These are phyloP conservation scores for Takashimella tepidaria DNA, from an alignment of 1,284 basidiomycete species.

Conservation along the genomic window DNA sequence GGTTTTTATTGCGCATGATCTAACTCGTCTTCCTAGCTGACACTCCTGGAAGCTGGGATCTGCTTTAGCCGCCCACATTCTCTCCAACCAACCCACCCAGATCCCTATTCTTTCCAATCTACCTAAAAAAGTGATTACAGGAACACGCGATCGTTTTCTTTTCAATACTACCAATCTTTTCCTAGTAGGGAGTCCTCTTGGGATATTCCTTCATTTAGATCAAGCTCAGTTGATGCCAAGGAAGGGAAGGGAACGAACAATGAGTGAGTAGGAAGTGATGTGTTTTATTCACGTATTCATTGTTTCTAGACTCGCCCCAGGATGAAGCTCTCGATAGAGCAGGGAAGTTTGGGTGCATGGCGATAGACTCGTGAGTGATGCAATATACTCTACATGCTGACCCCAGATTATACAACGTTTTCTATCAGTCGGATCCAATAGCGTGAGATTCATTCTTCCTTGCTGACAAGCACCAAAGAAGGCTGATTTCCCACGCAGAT, in stretches of 20 bases:
- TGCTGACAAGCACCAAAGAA: constrained; percentile 15
- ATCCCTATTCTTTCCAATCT: constrained; percentile 48
- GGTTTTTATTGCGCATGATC: too few relatives aligned
- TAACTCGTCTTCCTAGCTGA: not conserved
- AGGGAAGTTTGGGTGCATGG: constrained; percentile 54
- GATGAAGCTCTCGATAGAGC: constrained; percentile 44
- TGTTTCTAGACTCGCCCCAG: constrained; percentile 6
- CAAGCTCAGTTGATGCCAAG: constrained; percentile 55
- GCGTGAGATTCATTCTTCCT: constrained; percentile 30
- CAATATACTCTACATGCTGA: not conserved
- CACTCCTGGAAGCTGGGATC: constrained; percentile 48
- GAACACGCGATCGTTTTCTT: constrained; percentile 46
- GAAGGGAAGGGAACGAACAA: constrained; percentile 51
- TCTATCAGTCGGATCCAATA: constrained; percentile 54
- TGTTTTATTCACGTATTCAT: too few relatives aligned
- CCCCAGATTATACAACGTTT: constrained; percentile 50
- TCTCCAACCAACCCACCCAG: constrained; percentile 54
- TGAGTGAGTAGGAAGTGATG: constrained; percentile 35
- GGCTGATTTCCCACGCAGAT: constrained; percentile 22
- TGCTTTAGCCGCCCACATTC: constrained; percentile 53
- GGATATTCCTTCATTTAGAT: constrained; percentile 54
- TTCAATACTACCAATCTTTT: constrained; percentile 53
- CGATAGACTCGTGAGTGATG: constrained; percentile 47
- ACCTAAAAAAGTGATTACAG: constrained; percentile 37
- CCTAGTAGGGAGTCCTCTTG: constrained; percentile 53